Base-by-base conservation (phyloP, 208 protist species). In the Leishmania braziliensis region DNA sequence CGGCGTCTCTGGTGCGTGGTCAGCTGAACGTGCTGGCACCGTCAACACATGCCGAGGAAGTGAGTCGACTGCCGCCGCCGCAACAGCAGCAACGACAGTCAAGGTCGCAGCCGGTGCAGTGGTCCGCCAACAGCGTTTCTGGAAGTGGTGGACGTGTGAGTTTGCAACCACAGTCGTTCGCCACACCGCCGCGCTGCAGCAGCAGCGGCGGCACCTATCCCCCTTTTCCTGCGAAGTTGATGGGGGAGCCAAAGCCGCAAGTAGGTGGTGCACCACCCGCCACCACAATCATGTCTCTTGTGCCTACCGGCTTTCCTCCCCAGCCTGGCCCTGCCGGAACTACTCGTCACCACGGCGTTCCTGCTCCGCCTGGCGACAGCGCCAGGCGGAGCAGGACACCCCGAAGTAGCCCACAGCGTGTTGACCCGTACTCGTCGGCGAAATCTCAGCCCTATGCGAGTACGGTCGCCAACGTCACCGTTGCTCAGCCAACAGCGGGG, bases 1-100 rank as follows among this genome's bases (percentile, higher is more conserved):
- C 90, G 6, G 86, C 88, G 18, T 93, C 91, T 4, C 82, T 94
- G 36, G 88, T 93, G 26, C 83, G 86, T 3, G 90, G 88, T 68
- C 83, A 88, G 79, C 84, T 95, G 51, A 82, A 93, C 68, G 85
- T 95, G 8, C 53, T 91, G 68, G 77, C 80, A 16, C 82, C 83
- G 1, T 54, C 75, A 16, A 60, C 79, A 50, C 54, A 58, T 1
- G 48, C 66, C 5, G 68, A 78, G 75, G 74, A 60, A 56, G 5
- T 46, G 33, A 29, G 33, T 46, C 50, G 76, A 5, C 75, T 26
- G 43, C 86, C 43, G 58, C 81, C 66, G 23, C 66, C 66, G 39
- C 66, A 71, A n/a, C 66, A 71, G 16, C 16, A 71, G 16, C 16
- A 50, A 26, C 39, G n/a, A 2, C 29, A n/a, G 1, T n/a, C 66